Evolutionary conservation across 1,284 basidiomycete genomes (phyloP).

Genomic region (Ganoderma lingzhi): DNA sequence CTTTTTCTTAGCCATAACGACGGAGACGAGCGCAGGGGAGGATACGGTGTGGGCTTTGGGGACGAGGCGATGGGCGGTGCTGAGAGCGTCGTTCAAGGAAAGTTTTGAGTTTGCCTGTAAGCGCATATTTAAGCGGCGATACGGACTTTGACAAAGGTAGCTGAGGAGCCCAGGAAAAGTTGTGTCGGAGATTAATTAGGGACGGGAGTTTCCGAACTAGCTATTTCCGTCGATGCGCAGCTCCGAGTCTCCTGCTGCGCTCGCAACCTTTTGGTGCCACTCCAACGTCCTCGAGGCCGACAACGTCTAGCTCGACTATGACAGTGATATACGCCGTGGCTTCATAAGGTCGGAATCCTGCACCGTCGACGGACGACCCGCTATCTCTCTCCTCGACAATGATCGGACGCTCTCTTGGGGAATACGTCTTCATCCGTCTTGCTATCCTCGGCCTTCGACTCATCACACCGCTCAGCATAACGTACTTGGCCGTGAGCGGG

Average conservation of each 20-base stretch:
- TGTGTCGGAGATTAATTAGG: constrained; percentile 9
- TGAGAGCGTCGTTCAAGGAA: constrained; percentile 20
- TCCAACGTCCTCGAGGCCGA: constrained; percentile 17
- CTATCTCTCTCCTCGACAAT: constrained; percentile 27
- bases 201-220: neutral
- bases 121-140: neutral
- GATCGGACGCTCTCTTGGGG: constrained; percentile 49
- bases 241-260: neutral
- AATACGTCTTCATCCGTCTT: constrained; percentile 62
- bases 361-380: neutral
- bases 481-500: constrained; percentile 46
- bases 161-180: neutral
- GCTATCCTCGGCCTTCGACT: constrained; percentile 57
- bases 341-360: constrained; percentile 5
- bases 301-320: constrained; percentile 25
- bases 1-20: constrained; percentile 81
- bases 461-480: constrained; percentile 56
- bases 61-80: constrained; percentile 12
- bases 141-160: neutral
- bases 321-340: neutral
- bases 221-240: neutral
- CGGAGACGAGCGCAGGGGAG: neutral
- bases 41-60: neutral
- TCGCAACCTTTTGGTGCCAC: constrained; percentile 2
- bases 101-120: constrained; percentile 13